phyloP scores from a whole-genome alignment of 2,329 filamentous ascomycete genomes.

The Fusarium austroafricanum region DNA sequence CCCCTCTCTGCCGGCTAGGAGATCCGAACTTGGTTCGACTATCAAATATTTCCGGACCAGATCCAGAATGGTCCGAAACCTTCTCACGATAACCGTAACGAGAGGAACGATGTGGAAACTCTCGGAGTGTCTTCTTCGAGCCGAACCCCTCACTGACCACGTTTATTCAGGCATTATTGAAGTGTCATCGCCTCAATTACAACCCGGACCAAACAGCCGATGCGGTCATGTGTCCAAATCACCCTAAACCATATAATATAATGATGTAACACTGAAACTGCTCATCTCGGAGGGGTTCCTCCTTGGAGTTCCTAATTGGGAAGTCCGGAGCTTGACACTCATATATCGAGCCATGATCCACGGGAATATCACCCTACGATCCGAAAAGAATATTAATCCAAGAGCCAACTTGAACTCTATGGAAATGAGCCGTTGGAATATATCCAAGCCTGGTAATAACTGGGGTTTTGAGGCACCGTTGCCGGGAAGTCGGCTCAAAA shows the following conservation, averaged over 20 bases:
- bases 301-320: slow-evolving; percentile 28
- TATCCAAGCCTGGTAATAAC: neutral
- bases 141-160: neutral
- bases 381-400: neutral
- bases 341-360: slow-evolving; percentile 9
- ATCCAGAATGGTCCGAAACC: neutral
- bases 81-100: neutral
- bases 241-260: neutral
- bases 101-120: slow-evolving; percentile 4
- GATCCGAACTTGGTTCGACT: neutral
- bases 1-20: neutral
- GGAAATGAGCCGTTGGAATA: neutral
- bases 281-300: slow-evolving; percentile 35
- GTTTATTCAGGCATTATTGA: neutral
- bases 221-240: slow-evolving; percentile 1
- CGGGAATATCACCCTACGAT: slow-evolving; percentile 15
- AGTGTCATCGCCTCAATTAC: neutral
- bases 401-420: neutral
- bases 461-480: neutral
- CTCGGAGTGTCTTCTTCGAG: slow-evolving; percentile 21
- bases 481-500: neutral
- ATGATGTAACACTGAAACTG: slow-evolving; percentile 20
- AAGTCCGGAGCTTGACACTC: slow-evolving; percentile 14
- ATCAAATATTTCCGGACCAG: slow-evolving; percentile 14
- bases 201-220: slow-evolving; percentile 5